Evolutionary conservation across 495 filamentous ascomycete genomes (phyloP).

Genomic region (Aspergillus bertholletiae): DNA sequence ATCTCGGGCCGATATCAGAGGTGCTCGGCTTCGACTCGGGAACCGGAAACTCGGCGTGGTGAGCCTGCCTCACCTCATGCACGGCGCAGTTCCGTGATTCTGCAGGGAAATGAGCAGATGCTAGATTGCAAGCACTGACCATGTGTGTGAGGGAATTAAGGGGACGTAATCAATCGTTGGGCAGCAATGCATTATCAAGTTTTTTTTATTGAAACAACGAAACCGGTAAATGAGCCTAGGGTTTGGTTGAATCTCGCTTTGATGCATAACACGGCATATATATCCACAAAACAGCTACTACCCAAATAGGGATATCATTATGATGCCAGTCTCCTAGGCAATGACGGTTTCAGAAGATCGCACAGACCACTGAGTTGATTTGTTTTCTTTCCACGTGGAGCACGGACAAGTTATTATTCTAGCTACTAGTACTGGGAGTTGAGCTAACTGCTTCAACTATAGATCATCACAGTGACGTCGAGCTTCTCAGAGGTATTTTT

Average conservation of each 20-base stretch:
- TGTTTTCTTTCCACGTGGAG: not conserved
- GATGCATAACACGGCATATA: not conserved
- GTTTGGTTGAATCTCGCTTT: not conserved
- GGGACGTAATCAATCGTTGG: not conserved
- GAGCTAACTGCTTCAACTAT: conserved; percentile 23
- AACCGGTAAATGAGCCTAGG: not conserved
- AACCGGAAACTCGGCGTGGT: not conserved
- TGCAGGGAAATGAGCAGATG: not conserved
- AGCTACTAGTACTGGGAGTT: not conserved
- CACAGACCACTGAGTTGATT: not conserved
- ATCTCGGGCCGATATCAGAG: not conserved
- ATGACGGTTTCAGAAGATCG: not conserved
- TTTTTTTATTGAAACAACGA: not conserved
- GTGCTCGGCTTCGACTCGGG: not conserved
- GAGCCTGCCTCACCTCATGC: not conserved
- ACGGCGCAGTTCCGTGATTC: not conserved
- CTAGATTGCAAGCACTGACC: not conserved
- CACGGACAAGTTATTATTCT: not conserved
- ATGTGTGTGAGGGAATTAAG: not conserved
- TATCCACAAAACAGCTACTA: not conserved
- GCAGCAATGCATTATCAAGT: not conserved
- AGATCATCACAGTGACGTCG: conserved; percentile 35
- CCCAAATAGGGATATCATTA: not conserved
- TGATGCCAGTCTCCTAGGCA: not conserved
- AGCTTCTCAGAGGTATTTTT: not conserved